These are phyloP conservation scores for Scheffersomyces coipomensis DNA, from an alignment of 805 yeast genomes.

Conservation along the genomic window DNA sequence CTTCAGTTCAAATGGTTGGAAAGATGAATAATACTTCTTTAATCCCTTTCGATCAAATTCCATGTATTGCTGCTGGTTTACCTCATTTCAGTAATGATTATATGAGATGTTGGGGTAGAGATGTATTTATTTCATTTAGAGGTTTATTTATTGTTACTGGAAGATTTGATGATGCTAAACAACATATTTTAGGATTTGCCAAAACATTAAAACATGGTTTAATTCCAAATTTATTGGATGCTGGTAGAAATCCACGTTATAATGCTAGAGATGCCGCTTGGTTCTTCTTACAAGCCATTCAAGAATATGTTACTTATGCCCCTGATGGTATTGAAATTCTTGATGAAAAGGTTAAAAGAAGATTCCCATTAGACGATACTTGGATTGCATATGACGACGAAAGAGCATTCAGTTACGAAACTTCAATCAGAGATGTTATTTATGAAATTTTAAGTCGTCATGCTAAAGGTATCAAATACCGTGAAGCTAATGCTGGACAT, in stretches of 20 bases:
- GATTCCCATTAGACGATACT: constrained; percentile 88
- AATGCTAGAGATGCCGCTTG: constrained; percentile 97
- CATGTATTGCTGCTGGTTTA: constrained; percentile 91
- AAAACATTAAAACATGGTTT: constrained; percentile 91
- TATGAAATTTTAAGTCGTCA: constrained; percentile 85
- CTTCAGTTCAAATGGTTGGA: constrained; percentile 87
- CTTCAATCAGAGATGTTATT: constrained; percentile 71
- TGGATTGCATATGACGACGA: constrained; percentile 69
- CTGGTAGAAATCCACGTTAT: constrained; percentile 90
- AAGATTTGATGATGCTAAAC: constrained; percentile 73
- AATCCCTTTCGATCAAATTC: constrained; percentile 57
- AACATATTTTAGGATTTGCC: constrained; percentile 84
- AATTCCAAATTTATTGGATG: constrained; percentile 89
- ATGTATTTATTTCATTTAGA: constrained; percentile 82
- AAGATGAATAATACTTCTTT: constrained; percentile 71
- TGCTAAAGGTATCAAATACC: constrained; percentile 79
- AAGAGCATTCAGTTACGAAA: constrained; percentile 70
- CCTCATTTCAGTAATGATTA: constrained; percentile 90
- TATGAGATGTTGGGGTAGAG: constrained; percentile 99
- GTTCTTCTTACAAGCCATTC: constrained; percentile 89
- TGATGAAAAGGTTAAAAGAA: constrained; percentile 69
- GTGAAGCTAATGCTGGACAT: constrained; percentile 96
- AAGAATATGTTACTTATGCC: constrained; percentile 68
- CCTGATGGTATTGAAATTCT: constrained; percentile 71
- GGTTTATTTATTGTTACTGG: constrained; percentile 81